Base-by-base conservation (phyloP, 2,329 filamentous ascomycete species). In the Metarhizium rileyi region DNA sequence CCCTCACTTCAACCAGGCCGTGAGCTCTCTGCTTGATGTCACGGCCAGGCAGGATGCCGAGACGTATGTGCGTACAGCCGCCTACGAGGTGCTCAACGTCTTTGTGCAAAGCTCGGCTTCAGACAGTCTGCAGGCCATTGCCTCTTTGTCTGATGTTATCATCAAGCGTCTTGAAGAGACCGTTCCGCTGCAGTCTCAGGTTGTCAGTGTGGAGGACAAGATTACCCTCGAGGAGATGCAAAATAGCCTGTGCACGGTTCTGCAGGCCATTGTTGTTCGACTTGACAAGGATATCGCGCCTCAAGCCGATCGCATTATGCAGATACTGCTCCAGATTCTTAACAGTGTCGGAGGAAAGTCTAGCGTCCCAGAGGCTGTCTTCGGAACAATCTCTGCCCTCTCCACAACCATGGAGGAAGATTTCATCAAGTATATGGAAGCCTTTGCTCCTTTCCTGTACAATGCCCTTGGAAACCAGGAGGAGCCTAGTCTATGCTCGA, bases 211-310 rank as follows among this genome's bases (percentile, higher is more conserved):
- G 26, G 93, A 98, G 69, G 93, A 98, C 70, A 91, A 85, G 68
- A 89, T 97, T 57, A 94, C 87, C 5, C 78, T 98, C 4, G 90
- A 97, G 66, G 93, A 98, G 70, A 95, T 98, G 80, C 93, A 97
- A 73, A 96, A 90, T 47, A 96, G 90, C 67, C 77, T 98, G 62
- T 86, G 84, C 66, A 94, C 88, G 48, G 93, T 97, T 38, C 76
- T 97, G 46, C 83, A 96, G 70, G 84, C 89, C 45, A 95, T 97
- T 63, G 84, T 97, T 53, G 84, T 89, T 67, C 85, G 93, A 51
- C 77, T 98, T 25, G 93, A 97, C 69, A 84, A 84, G 65, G 91
- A 97, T 65, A 87, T 98, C 58, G 80, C 83, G 54, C 90, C 91
- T 16, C 88, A 91, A 65, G 87, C 90, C 50, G 90, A 98, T 66